Conservation (phyloP, 1,284 basidiomycete species). For the Marasmius fiardii region DNA sequence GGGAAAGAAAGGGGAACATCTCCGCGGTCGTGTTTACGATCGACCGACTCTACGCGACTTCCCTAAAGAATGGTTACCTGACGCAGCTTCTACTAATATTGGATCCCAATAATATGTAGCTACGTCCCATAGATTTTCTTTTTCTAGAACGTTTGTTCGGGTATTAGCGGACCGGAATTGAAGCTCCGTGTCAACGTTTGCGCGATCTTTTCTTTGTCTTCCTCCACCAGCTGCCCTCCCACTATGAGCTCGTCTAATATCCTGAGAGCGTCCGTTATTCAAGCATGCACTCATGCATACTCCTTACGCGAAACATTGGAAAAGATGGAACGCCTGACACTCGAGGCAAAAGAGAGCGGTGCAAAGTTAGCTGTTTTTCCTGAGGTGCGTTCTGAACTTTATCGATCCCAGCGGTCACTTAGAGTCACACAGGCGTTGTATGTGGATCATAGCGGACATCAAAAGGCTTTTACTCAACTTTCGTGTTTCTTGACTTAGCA, state of each 20-base stretch:
- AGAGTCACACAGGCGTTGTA: slow-evolving; percentile 8
- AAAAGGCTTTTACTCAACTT: background rate
- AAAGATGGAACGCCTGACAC: slow-evolving; percentile 52
- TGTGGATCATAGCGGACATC: background rate
- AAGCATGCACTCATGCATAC: slow-evolving; percentile 52
- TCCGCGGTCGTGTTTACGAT: slow-evolving; percentile 49
- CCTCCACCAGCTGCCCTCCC: background rate
- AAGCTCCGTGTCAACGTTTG: slow-evolving; percentile 1
- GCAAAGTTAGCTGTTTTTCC: slow-evolving; percentile 67
- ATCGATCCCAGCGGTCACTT: background rate
- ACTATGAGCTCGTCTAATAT: slow-evolving; percentile 8
- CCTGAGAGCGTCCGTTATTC: slow-evolving; percentile 50
- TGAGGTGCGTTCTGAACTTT: slow-evolving; percentile 43
- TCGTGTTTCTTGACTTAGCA: slow-evolving; percentile 33
- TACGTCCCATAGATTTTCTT: background rate
- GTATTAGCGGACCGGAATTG: background rate
- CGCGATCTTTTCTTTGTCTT: background rate
- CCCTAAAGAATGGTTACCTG: slow-evolving; percentile 77
- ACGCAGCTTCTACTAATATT: background rate
- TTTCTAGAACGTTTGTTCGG: background rate
- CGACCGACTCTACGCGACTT: slow-evolving; percentile 74
- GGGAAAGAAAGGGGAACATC: slow-evolving; percentile 66
- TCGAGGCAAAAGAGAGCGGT: slow-evolving; percentile 47
- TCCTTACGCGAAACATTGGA: slow-evolving; percentile 49
- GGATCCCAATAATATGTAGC: background rate